Evolutionary conservation across 768 basidiomycete genomes (phyloP).

Genomic region (Auricularia sp.): DNA sequence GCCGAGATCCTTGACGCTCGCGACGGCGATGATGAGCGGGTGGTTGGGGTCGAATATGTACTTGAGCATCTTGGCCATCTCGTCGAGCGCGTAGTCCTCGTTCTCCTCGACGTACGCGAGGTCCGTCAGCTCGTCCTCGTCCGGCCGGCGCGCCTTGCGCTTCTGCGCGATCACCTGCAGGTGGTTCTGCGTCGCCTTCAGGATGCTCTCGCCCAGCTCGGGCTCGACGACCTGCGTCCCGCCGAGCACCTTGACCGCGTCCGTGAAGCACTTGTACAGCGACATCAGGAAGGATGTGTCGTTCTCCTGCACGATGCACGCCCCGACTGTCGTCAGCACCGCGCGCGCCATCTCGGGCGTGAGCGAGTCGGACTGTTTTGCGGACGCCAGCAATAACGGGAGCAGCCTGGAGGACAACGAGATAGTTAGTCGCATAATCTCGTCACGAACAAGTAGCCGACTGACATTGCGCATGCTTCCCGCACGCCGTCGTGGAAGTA

Average conservation of each 20-base stretch:
- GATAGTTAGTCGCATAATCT: neutral
- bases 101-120: constrained; percentile 67
- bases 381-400: constrained; percentile 59
- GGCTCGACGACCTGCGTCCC: constrained; percentile 41
- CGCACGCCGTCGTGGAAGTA: constrained; percentile 80
- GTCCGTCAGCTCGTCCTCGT: constrained; percentile 55
- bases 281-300: constrained; percentile 72
- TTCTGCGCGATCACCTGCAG: constrained; percentile 58
- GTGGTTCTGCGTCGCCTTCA: constrained; percentile 65
- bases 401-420: constrained; percentile 39
- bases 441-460: constrained; percentile 6
- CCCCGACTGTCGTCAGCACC: constrained; percentile 54
- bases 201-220: constrained; percentile 42
- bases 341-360: constrained; percentile 60
- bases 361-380: constrained; percentile 53
- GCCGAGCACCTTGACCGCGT: constrained; percentile 50
- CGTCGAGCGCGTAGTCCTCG: constrained; percentile 73
- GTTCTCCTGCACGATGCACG: constrained; percentile 52
- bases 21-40: constrained; percentile 56
- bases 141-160: constrained; percentile 41
- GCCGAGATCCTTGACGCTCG: constrained; percentile 63
- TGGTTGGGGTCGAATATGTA: constrained; percentile 44
- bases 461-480: constrained; percentile 67
- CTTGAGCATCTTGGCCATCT: constrained; percentile 57
- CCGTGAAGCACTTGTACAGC: constrained; percentile 59